Evolutionary conservation across 495 filamentous ascomycete genomes (phyloP), one percentile per base, ranked within the genome.

Genomic region (Hypoxylon lienhwacheense): DNA sequence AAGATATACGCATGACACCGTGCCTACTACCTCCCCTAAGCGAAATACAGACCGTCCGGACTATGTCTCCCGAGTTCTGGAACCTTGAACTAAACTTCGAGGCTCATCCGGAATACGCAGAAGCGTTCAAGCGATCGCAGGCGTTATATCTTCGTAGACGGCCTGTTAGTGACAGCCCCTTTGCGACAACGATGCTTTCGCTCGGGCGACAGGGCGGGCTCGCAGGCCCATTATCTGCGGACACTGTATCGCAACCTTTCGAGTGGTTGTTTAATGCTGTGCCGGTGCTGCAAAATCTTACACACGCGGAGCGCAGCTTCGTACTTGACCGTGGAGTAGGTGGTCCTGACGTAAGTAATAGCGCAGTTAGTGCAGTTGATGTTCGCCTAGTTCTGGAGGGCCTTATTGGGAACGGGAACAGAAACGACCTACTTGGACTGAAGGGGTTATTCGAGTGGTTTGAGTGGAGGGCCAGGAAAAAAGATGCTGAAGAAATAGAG

Each of bases 21-120:
- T 95, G 89, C 66, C 79, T 97, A 2, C 74, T 99, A 0, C 93
- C 93, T 4, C 87, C 92, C 16, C 76, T 96, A 1, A 74, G 79
- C 37, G 79, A 78, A 7, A 81, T 99, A 31, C 62, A 76, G 3
- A 79, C 73, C 7, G 78, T 99, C 32, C 76, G 79, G 14, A 90
- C 91, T 3, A 71, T 71, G 4, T 80, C 85, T 28, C 73, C 81
- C 6, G 86, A 90, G 46, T 90, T 90, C 71, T 97, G 93, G 93
- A 85, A 86, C 20, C 73, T 96, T 4, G 81, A 84, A 14, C 76
- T 99, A 5, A 86, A 96, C 64, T 88, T 99, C 52, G 78, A 77
- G 14, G 69, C 74, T 42, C 82, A 90, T 29, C 75, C 83, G 0
- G 68, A 71, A 0, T 84, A 87, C 42, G 73, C 84, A n/a, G 76